Percentiles rank a stretch among this genome's conserved stretches.
Evolutionary conservation across 2,329 filamentous ascomycete genomes (phyloP).

Genomic region (Aspergillus fumigatus): DNA sequence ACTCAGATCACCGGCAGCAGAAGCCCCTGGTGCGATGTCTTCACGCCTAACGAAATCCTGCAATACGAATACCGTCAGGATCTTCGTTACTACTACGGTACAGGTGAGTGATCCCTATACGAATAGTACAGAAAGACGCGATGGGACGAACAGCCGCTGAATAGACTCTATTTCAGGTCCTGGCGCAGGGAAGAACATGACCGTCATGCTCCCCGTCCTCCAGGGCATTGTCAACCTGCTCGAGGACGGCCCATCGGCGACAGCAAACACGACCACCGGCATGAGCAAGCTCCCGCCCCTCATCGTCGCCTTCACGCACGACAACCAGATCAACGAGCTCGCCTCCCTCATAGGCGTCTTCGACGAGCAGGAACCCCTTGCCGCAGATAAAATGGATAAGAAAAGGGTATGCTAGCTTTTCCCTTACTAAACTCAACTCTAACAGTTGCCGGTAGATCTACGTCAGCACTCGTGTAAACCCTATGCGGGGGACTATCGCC

Average conservation of each 20-base stretch:
- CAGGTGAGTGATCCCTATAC: constrained; percentile 38
- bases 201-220: constrained; percentile 54
- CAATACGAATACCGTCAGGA: constrained; percentile 66
- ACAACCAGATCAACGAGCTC: constrained; percentile 62
- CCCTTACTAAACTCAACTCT: constrained; percentile 36
- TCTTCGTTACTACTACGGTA: constrained; percentile 63
- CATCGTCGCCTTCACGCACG: constrained; percentile 60
- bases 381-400: constrained; percentile 44
- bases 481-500: constrained; percentile 62
- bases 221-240: constrained; percentile 51
- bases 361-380: constrained; percentile 51
- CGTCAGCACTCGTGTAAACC: constrained; percentile 39
- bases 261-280: constrained; percentile 46
- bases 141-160: constrained; percentile 39
- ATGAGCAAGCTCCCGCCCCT: constrained; percentile 50
- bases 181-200: constrained; percentile 16
- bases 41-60: constrained; percentile 58
- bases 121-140: constrained; percentile 33
- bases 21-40: constrained; percentile 60
- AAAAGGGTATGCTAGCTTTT: constrained; percentile 35
- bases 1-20: constrained; percentile 60
- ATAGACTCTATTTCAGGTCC: constrained; percentile 39
- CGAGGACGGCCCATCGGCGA: constrained; percentile 39
- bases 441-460: constrained; percentile 39
- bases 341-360: constrained; percentile 58